Evolutionary conservation across 31 red algal species (phyloP), one percentile per base, ranked within the genome.

Genomic region (Porphyra umbilicalis): DNA sequence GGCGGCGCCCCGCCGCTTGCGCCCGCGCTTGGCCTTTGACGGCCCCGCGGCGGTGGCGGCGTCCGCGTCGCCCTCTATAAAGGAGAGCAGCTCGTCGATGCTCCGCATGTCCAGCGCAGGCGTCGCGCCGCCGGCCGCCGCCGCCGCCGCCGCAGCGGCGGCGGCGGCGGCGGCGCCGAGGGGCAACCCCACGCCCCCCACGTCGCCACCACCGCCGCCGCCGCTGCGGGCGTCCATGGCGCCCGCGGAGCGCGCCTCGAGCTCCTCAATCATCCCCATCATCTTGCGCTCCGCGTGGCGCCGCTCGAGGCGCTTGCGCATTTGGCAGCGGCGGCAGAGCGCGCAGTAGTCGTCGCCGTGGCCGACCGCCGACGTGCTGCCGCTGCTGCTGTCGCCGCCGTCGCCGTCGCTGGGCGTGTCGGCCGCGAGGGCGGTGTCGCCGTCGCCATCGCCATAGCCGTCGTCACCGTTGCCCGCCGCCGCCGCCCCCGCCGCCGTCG

Each of bases 341-440:
- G 83, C 76, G 42, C 83, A 85, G 30, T 76, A 76, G 68, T 85
- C 83, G 35, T 85, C 83, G 34, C 78, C 83, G 31, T 78, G 76
- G 81, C 68, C 80, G 36, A 71, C 25, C 57, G 57, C 57, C 25
- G 57, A 71, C 11, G 57, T 71, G 57, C 57, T 71, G 57, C 57
- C 57, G 25, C 57, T 71, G 57, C 57, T 71, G 57, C 57, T 71
- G 25, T 71, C 57, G 57, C 25, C 57, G 20, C 57, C 57, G n/a
- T n/a, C n/a, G 57, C 20, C 57, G 25, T 71, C 57, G 57, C 57
- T 71, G 20, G 25, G 57, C 57, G 57, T 29, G 16, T 71, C 57
- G 0, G 13, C 57, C 57, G 57, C 57, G 25, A 71, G 6, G 57
- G 57, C 57, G 13, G 57, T 71, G 57, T 8, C 57, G 25, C 30